Evolutionary conservation across 2,329 filamentous ascomycete species (phyloP).

Genomic region (Ophiosphaerella narmari): DNA sequence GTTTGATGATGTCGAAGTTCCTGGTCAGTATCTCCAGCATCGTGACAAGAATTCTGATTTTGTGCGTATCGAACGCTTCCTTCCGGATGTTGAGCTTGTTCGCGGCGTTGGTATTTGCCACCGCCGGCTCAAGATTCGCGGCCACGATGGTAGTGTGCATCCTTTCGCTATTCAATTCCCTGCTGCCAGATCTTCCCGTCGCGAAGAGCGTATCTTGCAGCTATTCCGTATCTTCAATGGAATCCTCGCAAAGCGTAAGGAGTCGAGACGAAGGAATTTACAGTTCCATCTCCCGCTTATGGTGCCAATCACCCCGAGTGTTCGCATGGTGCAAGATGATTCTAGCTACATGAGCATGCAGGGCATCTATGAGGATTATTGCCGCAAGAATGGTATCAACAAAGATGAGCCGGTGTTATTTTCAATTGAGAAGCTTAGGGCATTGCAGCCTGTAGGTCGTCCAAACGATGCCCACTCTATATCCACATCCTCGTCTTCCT

Average conservation of each 20-base stretch:
- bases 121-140: constrained; percentile 90
- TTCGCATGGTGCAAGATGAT: constrained; percentile 95
- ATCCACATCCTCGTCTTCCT: not conserved
- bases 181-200: constrained; percentile 84
- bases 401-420: constrained; percentile 97
- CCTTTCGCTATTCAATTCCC: constrained; percentile 96
- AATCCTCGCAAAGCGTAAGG: constrained; percentile 87
- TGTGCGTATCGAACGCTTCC: constrained; percentile 93
- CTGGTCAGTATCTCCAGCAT: constrained; percentile 94
- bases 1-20: constrained; percentile 97
- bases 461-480: no score
- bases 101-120: constrained; percentile 90
- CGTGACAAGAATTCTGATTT: constrained; percentile 99
- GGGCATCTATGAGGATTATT: constrained; percentile 95
- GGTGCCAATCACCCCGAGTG: constrained; percentile 92
- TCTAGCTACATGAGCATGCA: constrained; percentile 92
- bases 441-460: constrained; percentile 55
- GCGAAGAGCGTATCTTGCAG: constrained; percentile 94
- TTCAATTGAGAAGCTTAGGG: constrained; percentile 90
- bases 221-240: constrained; percentile 98
- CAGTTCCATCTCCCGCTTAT: constrained; percentile 96
- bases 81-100: constrained; percentile 92
- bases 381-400: constrained; percentile 79
- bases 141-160: constrained; percentile 96
- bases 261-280: constrained; percentile 88